phyloP scores from a whole-genome alignment of 2,329 filamentous ascomycete genomes.

The Massarina eburnea region DNA sequence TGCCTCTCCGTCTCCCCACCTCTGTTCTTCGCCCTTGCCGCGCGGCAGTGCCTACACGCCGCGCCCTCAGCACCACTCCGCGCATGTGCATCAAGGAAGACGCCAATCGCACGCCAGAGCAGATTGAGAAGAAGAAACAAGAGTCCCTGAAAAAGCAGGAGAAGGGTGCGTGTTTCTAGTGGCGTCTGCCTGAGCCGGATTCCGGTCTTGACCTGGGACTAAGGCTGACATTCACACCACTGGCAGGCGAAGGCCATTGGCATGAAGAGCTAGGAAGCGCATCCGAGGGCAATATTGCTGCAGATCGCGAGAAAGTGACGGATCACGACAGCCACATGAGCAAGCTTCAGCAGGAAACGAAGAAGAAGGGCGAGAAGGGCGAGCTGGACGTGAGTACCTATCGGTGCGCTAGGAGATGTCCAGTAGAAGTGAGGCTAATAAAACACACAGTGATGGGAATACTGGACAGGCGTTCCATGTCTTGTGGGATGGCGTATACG shows the following conservation, averaged over 20 bases:
- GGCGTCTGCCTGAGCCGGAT: no score
- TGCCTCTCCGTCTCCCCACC: conserved; percentile 10
- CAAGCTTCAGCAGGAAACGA: conserved; percentile 49
- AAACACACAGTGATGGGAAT: no score
- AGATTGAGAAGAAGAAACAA: conserved; percentile 48
- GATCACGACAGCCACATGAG: conserved; percentile 48
- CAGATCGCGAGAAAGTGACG: conserved; percentile 46
- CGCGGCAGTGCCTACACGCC: conserved; percentile 11
- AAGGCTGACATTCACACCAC: no score
- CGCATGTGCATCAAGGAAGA: conserved; percentile 45
- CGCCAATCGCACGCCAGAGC: conserved; percentile 38
- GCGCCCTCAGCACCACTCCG: conserved; percentile 35
- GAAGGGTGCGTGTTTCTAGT: conserved; percentile 18
- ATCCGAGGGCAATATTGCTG: conserved; percentile 46
- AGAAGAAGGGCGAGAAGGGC: conserved; percentile 44
- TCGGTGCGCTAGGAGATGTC: neutral
- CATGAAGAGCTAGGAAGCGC: conserved; percentile 46
- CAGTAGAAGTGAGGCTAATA: neutral
- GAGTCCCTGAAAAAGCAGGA: conserved; percentile 48
- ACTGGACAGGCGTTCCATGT: no score
- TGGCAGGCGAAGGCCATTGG: conserved; percentile 42
- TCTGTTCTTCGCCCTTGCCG: neutral
- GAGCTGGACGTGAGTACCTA: no score
- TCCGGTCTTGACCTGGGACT: no score
- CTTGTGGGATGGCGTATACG: no score